Evolutionary conservation across 805 yeast genomes (phyloP).

Genomic region (Ogataea salicorniae): DNA sequence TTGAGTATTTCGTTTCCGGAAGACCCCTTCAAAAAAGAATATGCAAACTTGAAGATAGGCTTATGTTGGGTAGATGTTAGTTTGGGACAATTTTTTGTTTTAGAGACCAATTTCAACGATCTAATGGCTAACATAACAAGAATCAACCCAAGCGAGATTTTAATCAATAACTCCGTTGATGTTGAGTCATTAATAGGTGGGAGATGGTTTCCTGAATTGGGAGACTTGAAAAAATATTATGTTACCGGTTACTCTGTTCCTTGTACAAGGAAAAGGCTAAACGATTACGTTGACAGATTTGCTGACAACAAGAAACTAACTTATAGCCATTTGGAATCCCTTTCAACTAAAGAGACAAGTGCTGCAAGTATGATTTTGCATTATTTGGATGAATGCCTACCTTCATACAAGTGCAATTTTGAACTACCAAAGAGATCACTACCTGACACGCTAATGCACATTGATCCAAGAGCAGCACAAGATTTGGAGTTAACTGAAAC

Average conservation of each 20-base stretch:
- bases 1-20: conserved; percentile 60
- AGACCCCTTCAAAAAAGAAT: conserved; percentile 33
- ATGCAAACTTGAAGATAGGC: conserved; percentile 47
- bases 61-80: conserved; percentile 87
- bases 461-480: conserved; percentile 74
- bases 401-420: conserved; percentile 57
- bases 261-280: conserved; percentile 34
- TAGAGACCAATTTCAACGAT: conserved; percentile 54
- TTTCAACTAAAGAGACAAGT: conserved; percentile 45
- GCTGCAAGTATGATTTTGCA: conserved; percentile 61
- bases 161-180: conserved; percentile 47
- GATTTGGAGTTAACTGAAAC: conserved; percentile 69
- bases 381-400: conserved; percentile 71
- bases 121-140: conserved; percentile 70
- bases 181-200: conserved; percentile 38
- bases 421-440: conserved; percentile 60
- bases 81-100: conserved; percentile 71
- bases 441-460: conserved; percentile 54
- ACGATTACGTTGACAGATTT: conserved; percentile 37
- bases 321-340: conserved; percentile 24
- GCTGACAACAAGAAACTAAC: conserved; percentile 27
- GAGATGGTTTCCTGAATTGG: conserved; percentile 50
- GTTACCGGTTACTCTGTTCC: conserved; percentile 49
- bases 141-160: conserved; percentile 74
- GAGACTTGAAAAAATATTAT: conserved; percentile 55